Percentiles rank a stretch among this genome's conserved stretches.
Conservation (phyloP, 345 rosid genomes). For the Adansonia digitata region DNA sequence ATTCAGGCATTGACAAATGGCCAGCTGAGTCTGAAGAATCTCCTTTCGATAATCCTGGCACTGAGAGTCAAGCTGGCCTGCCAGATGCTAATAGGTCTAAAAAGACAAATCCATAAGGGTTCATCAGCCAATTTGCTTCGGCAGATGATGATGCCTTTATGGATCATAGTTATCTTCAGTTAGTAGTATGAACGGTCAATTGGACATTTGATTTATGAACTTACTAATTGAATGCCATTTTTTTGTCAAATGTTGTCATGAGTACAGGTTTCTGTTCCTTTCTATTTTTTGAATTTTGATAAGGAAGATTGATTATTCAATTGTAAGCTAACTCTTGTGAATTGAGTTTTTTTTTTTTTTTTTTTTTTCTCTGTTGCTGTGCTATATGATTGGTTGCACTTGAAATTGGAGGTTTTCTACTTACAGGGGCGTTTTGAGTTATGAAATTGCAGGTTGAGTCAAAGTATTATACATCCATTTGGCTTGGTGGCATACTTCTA, state of each 20-base stretch:
- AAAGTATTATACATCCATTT: constrained; percentile 1
- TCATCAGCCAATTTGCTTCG: constrained; percentile 12
- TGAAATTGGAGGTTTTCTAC: constrained; percentile 12
- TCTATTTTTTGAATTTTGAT: neutral
- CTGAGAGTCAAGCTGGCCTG: constrained; percentile 24
- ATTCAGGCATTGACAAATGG: constrained; percentile 43
- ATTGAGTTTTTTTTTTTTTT: neutral
- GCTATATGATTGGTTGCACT: neutral
- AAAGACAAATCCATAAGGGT: constrained; percentile 27
- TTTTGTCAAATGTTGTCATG: constrained; percentile 5
- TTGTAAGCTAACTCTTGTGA: neutral
- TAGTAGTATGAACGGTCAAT: constrained; percentile 12
- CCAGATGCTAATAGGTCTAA: constrained; percentile 24
- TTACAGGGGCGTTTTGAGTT: constrained; percentile 21
- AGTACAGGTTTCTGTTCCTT: constrained; percentile 14
- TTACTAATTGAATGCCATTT: constrained; percentile 22
- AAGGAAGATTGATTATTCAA: neutral
- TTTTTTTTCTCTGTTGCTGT: neutral
- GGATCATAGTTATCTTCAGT: constrained; percentile 20
- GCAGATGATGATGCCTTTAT: constrained; percentile 10
- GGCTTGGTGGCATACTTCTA: neutral
- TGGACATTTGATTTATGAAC: constrained; percentile 21
- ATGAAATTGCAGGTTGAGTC: constrained; percentile 36
- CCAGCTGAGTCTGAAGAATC: constrained; percentile 37
- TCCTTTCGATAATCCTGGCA: constrained; percentile 13